Base-by-base conservation (phyloP, 805 yeast genomes). In the Candida cerambycidarum region DNA sequence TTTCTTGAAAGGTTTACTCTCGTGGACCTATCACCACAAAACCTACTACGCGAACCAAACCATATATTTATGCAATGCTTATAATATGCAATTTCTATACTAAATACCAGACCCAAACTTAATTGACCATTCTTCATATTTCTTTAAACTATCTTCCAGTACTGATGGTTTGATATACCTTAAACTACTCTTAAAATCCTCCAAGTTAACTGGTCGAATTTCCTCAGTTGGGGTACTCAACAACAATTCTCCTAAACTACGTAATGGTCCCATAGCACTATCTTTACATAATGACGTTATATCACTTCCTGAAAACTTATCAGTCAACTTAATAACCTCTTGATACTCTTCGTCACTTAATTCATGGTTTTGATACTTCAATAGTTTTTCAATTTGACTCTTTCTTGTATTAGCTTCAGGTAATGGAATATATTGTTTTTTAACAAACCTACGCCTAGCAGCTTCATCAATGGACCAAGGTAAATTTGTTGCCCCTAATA, bases 401-500 rank as follows among this genome's bases (percentile, higher is more conserved):
- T 72, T 65, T 44, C 98, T 69, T 1, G 97, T 89, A 51, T 84
- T 90, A 17, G 71, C 76, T 58, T 90, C 98, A 0, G 99, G 98
- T 35, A 93, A 69, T 3, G 98, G 98, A 42, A 93, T 90, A 63
- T 93, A 90, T 57, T 88, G 95, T 39, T 97, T 72, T 55, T 95
- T 78, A 5, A 88, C 95, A 64, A 92, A 92, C 48, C 98, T 74
- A 60, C 98, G 77, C 55, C 97, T 73, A 0, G 98, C 97, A 2
- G 97, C 97, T 57, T 93, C 98, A 62, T 92, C 99, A 47, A 87
- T 89, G 1, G 89, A 85, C 99, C 99, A 92, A 0, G 99, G 99
- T 47, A 92, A 61, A 60, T 92, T 93, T 0, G 98, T 92, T 1
- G 98, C 97, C 0, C 97, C 98, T 31, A 93, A 67, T 3, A 92